A percentile compares a stretch with the other conserved stretches of the same genome.
These are phyloP conservation scores for Triangularia verruculosa DNA, from an alignment of 2,329 filamentous ascomycete species.

Conservation along the genomic window DNA sequence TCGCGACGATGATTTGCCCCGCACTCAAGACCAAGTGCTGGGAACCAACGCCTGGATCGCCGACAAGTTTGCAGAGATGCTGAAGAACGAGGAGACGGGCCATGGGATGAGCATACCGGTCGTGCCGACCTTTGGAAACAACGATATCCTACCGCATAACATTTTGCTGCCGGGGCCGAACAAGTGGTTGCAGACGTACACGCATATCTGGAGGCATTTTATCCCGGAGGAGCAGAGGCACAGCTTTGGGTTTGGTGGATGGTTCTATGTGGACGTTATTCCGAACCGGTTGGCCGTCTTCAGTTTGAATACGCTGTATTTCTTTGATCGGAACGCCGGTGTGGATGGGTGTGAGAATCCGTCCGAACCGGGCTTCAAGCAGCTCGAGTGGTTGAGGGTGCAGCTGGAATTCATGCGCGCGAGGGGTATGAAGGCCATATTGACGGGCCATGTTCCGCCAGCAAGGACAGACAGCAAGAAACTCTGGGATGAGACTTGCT, in stretches of 20 bases:
- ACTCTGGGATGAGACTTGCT: constrained; percentile 94
- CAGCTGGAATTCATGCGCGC: constrained; percentile 81
- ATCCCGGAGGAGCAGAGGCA: constrained; percentile 92
- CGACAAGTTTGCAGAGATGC: constrained; percentile 65
- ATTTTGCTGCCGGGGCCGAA: constrained; percentile 86
- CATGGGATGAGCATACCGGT: constrained; percentile 71
- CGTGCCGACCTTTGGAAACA: constrained; percentile 90
- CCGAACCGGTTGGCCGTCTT: constrained; percentile 82
- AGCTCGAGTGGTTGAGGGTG: constrained; percentile 92
- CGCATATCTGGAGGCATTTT: constrained; percentile 77
- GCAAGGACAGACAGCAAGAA: constrained; percentile 81
- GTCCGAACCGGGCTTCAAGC: constrained; percentile 84
- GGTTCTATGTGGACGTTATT: constrained; percentile 92
- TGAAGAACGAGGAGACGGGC: constrained; percentile 59
- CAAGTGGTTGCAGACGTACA: constrained; percentile 74
- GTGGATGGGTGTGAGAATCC: constrained; percentile 82
- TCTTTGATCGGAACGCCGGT: constrained; percentile 89
- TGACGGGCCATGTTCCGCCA: constrained; percentile 92
- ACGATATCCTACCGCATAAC: constrained; percentile 96
- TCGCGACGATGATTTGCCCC: constrained; percentile 76
- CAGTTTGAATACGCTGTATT: constrained; percentile 94
- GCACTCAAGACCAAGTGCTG: constrained; percentile 72
- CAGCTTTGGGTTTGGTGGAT: constrained; percentile 86
- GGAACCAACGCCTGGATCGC: constrained; percentile 73
- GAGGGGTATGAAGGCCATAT: constrained; percentile 86